Evolutionary conservation across 495 filamentous ascomycete genomes (phyloP), one percentile per base, ranked within the genome.

Genomic region (Penicillium cataractarum): DNA sequence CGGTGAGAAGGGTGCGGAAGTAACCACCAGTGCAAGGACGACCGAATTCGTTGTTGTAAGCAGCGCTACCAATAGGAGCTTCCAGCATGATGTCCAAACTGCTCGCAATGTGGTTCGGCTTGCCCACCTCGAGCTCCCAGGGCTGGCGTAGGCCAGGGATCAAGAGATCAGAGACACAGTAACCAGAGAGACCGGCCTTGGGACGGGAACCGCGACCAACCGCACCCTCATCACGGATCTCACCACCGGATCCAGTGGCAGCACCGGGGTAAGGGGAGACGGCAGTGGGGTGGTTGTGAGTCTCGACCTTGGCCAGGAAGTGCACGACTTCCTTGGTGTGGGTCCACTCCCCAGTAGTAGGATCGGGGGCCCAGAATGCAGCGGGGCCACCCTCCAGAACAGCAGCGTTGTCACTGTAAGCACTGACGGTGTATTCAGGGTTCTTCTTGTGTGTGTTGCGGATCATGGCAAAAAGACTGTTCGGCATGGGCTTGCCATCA

Each of bases 21-120:
- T 91, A 92, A 27, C 96, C 95, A 0, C 87, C 81, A 26, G 93
- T 91, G 70, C 89, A 92, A 37, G 96, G 95, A n/a, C 96, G 84
- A 31, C 95, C 95, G 71, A 97, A 98, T 65, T 99, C 95, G 68
- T 99, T 99, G 83, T 98, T 98, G 79, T 93, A 98, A 17, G 91
- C 86, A 53, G 95, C 93, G 65, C 91, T 93, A 27, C 95, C 95
- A 64, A 99, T 93, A 1, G 94, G 94, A 2, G 93, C 95, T 71
- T 98, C 93, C 17, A 97, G 79, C 93, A 99, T 98, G 67, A 99
- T 97, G 70, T 98, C 92, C 42, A 98, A 78, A 68, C 89, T 89
- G 80, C 90, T 96, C 4, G 96, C 92, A 60, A 96, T 94, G 76
- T 99, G 96, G 24, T 85, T 84, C 4, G 95, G 95, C 68, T 89